Conservation (phyloP, 352 stramenopile genomes). For the Nothophytophthora sp. region DNA sequence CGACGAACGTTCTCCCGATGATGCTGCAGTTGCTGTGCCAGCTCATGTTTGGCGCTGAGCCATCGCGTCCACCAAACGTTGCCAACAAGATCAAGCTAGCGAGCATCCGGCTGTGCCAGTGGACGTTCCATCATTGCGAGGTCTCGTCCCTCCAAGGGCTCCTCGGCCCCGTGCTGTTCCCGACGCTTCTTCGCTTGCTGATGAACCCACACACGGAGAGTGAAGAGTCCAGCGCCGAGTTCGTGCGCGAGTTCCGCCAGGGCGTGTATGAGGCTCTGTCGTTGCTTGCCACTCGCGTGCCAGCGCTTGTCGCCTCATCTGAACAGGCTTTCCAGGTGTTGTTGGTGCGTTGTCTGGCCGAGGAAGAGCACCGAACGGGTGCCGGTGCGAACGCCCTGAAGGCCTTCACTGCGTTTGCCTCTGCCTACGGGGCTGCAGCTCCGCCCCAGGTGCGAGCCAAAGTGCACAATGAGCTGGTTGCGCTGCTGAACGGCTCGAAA, state of each 20-base stretch:
- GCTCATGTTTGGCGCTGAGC: constrained; percentile 70
- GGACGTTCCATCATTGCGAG: constrained; percentile 56
- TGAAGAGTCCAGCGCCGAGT: constrained; percentile 39
- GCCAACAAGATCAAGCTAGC: constrained; percentile 65
- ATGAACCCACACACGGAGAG: constrained; percentile 65
- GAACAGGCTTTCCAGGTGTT: constrained; percentile 79
- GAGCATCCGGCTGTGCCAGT: constrained; percentile 56
- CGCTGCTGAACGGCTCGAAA: constrained; percentile 54
- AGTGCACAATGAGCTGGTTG: constrained; percentile 52
- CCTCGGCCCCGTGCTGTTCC: constrained; percentile 67
- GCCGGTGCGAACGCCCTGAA: constrained; percentile 65
- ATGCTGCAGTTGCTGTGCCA: constrained; percentile 79
- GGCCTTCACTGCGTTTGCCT: constrained; percentile 51
- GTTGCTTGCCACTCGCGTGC: constrained; percentile 40
- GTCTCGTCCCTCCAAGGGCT: constrained; percentile 42
- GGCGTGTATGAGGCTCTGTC: constrained; percentile 64
- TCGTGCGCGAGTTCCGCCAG: constrained; percentile 57
- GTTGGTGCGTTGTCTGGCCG: constrained; percentile 57
- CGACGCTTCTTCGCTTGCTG: constrained; percentile 61
- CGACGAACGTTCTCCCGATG: constrained; percentile 55
- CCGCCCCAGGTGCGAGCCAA: constrained; percentile 29
- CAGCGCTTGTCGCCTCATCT: constrained; percentile 43
- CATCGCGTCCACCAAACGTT: constrained; percentile 46
- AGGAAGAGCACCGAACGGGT: constrained; percentile 50
- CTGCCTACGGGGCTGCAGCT: constrained; percentile 37